These are phyloP conservation scores for Vanrija pseudolonga DNA, from an alignment of 1,284 basidiomycete genomes.

Conservation along the genomic window DNA sequence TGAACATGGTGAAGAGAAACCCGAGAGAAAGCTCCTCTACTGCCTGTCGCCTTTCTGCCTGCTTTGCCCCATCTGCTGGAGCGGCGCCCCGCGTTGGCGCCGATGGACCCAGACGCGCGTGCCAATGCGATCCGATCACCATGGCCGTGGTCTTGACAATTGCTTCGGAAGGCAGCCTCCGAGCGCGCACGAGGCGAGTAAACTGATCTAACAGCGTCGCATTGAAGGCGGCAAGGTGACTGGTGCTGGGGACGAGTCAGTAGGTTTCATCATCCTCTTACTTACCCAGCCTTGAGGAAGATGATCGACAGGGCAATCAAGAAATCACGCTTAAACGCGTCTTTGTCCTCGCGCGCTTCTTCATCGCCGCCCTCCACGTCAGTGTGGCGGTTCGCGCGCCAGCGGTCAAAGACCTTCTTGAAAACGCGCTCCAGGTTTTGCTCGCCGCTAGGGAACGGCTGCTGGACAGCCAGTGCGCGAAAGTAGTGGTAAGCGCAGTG, in stretches of 20 bases:
- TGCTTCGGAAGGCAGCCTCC: conserved; percentile 68
- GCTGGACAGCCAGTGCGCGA: conserved; percentile 78
- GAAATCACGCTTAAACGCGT: conserved; percentile 65
- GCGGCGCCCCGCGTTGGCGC: conserved; percentile 4
- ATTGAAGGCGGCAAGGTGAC: conserved; percentile 22
- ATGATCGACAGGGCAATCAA: conserved; percentile 58
- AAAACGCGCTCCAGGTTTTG: conserved; percentile 77
- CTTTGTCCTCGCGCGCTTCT: conserved; percentile 52
- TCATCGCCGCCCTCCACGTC: conserved; percentile 33
- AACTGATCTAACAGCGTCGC: conserved; percentile 16
- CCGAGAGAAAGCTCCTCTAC: conserved; percentile 67
- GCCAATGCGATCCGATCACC: conserved; percentile 74
- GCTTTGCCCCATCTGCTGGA: conserved; percentile 3
- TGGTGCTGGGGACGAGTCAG: conserved; percentile 35
- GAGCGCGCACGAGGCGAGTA: conserved; percentile 59
- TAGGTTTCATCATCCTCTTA: conserved; percentile 16
- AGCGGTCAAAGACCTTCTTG: conserved; percentile 60
- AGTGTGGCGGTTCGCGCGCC: conserved; percentile 32
- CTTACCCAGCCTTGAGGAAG: conserved; percentile 47
- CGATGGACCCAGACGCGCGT: conserved; percentile 61
- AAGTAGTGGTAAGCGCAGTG: conserved; percentile 81
- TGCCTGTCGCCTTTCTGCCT: conserved; percentile 24
- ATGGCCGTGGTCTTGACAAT: conserved; percentile 72
- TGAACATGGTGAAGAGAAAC: conserved; percentile 70
- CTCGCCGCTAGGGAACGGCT: conserved; percentile 80